Evolutionary conservation across 225 moss, liverwort and hornwort species (phyloP), one percentile per base, ranked within the genome.

Genomic region (Marchantia polymorpha): DNA sequence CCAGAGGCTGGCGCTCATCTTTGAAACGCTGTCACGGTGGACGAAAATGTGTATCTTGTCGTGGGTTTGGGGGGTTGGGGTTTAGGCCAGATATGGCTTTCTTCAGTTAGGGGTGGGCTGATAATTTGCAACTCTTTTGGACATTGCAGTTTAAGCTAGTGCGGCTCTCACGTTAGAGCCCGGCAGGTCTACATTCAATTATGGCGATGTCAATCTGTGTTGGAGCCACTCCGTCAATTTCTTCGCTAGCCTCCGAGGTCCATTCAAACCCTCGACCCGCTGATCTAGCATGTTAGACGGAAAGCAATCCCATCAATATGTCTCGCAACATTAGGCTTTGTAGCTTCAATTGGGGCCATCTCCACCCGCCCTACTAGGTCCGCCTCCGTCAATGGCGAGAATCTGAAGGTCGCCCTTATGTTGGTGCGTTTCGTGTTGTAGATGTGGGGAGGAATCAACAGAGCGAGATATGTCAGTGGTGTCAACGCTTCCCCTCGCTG

Each of bases 371-470:
- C 39, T 39, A 39, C 39, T 39, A 5, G 39, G 39, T 39, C 5
- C 39, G 3, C 5, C 39, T 2, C 5, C 39, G 39, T 39, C 39
- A 39, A 39, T 2, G 39, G 39, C 39, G 39, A 39, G 39, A 39
- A 39, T 39, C 39, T 39, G 39, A 39, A 39, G 39, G 39, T 39
- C 39, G 39, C 58, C 20, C 17, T 15, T 15, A 58, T 58, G n/a
- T 39, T 61, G 61, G 7, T 60, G 61, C 15, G 6, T 75, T 27
- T 75, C 27, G 2, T 69, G 19, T 56, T 20, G 52, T 64, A 84
- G 84, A 81, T 77, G 23, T 72, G 73, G 81, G 77, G 81, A 71
- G 64, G 77, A 29, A 12, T 63, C 52, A 46, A 69, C 23, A 71
- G 50, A 75, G 12, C 52, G 19, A 52, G 52, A 14, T 31, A 30